Evolutionary conservation across 1,284 basidiomycete species (phyloP).

Genomic region (Cutaneotrichosporon cavernicola): DNA sequence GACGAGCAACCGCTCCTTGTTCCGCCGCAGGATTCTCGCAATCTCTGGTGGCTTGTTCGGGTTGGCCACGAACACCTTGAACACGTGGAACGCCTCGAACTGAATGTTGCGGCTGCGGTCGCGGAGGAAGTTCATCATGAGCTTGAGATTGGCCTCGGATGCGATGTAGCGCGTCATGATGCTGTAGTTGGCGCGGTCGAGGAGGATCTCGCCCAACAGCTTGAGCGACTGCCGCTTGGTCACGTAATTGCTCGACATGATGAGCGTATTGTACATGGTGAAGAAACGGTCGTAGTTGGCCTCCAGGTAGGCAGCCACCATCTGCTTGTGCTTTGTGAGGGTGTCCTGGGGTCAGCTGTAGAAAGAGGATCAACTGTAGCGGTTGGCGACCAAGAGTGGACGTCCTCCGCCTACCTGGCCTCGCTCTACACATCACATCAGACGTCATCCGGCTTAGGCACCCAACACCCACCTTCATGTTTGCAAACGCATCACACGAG

Average conservation of each 20-base stretch:
- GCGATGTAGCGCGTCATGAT: conserved; percentile 99
- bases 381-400: too few relatives aligned
- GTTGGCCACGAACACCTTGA: conserved; percentile 99
- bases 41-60: conserved; percentile 98
- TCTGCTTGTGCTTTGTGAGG: conserved; percentile 89
- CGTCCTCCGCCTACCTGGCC: background rate
- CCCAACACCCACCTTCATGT: conserved; percentile 67
- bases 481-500: conserved; percentile 95
- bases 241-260: conserved; percentile 93
- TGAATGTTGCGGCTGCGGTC: conserved; percentile 99
- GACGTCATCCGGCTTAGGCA: background rate
- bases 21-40: conserved; percentile 82
- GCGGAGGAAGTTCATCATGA: conserved; percentile 98
- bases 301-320: conserved; percentile 95
- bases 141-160: conserved; percentile 85
- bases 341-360: conserved; percentile 61
- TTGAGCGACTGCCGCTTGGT: conserved; percentile 99
- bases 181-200: conserved; percentile 95
- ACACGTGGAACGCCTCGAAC: conserved; percentile 99
- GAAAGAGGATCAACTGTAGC: background rate
- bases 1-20: conserved; percentile 86
- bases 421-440: background rate
- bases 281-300: conserved; percentile 99
- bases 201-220: conserved; percentile 92
- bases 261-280: conserved; percentile 85